Base-by-base conservation (phyloP, 2,329 filamentous ascomycete genomes). In the Fusarium sp. region DNA sequence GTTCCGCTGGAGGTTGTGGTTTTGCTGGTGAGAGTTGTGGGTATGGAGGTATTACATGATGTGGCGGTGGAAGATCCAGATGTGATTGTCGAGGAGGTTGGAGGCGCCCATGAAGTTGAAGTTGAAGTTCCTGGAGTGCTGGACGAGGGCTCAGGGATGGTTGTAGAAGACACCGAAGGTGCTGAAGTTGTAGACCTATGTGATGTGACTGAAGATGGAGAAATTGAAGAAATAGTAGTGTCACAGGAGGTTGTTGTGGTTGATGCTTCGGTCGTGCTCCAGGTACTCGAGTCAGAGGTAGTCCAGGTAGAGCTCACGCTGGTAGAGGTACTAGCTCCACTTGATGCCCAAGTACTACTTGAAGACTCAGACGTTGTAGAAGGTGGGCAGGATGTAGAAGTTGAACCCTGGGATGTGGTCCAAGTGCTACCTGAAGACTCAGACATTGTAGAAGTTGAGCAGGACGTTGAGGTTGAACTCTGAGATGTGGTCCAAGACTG, bases 21-120 rank as follows among this genome's bases (percentile, higher is more conserved):
- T 9, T 35, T 58, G n/a, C 47, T 66, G 23, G 49, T 47, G 17
- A 33, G 37, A 13, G 56, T 46, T 8, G 52, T 62, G 4, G 20
- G 27, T 3, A 37, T 25, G 14, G 46, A 39, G n/a, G 49, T 49
- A 2, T n/a, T 33, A 13, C 25, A 23, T 27, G 46, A 39, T 15
- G 52, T 55, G 3, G 35, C 49, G 14, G 57, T 60, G 9, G 49
- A 60, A n/a, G 54, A n/a, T 30, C 43, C 40, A 2, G 41, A 35
- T 10, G 41, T 39, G 2, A 33, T 39, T 11, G 56, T 54, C 13
- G 44, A 63, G 3, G 57, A 35, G 15, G 25, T n/a, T 17, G 27
- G 41, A 15, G 30, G 30, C 15, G 6, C 13, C 4, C 25, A n/a
- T 19, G 52, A 50, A 47, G 15, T 57, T 9, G 45, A 40, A 20